A percentile compares a stretch with the other conserved stretches of the same genome.
These are phyloP conservation scores for Zygnema circumcarinatum DNA, from an alignment of 139 green algal species.

Conservation along the genomic window DNA sequence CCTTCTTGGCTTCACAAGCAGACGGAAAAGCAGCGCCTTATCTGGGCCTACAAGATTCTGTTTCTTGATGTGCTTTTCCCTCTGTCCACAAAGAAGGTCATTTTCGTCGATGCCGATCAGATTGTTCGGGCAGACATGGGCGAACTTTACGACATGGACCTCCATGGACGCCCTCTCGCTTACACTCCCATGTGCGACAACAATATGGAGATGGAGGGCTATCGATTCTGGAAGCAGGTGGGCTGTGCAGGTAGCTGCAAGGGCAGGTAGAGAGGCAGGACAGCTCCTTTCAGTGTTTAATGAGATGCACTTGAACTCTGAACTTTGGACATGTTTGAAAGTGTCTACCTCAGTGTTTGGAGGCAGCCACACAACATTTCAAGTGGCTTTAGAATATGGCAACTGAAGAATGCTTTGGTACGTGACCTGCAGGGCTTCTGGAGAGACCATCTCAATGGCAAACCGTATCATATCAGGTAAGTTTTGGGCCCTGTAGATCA, in stretches of 20 bases:
- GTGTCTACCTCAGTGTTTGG: no score
- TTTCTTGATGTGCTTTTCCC: constrained; percentile 99
- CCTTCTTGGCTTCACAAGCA: constrained; percentile 95
- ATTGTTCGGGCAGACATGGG: constrained; percentile 89
- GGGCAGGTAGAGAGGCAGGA: no score
- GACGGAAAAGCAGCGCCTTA: constrained; percentile 93
- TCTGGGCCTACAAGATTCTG: constrained; percentile 92
- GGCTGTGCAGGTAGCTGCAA: no score
- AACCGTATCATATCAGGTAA: constrained; percentile 95
- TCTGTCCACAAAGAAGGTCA: constrained; percentile 85
- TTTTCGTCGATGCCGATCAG: constrained; percentile 97
- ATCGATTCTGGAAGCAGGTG: constrained; percentile 95
- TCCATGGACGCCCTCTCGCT: constrained; percentile 87
- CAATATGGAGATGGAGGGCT: constrained; percentile 93
- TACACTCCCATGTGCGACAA: constrained; percentile 99
- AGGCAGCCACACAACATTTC: no score
- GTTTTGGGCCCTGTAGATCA: neutral
- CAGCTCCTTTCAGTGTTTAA: neutral
- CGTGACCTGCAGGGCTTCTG: constrained; percentile 83
- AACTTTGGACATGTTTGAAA: no score
- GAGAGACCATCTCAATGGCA: constrained; percentile 89
- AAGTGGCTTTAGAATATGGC: no score
- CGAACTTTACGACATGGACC: constrained; percentile 92
- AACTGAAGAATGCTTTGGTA: no score
- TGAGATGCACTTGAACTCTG: no score